Conservation (phyloP, 1,284 basidiomycete species). For the Inonotus hispidus region DNA sequence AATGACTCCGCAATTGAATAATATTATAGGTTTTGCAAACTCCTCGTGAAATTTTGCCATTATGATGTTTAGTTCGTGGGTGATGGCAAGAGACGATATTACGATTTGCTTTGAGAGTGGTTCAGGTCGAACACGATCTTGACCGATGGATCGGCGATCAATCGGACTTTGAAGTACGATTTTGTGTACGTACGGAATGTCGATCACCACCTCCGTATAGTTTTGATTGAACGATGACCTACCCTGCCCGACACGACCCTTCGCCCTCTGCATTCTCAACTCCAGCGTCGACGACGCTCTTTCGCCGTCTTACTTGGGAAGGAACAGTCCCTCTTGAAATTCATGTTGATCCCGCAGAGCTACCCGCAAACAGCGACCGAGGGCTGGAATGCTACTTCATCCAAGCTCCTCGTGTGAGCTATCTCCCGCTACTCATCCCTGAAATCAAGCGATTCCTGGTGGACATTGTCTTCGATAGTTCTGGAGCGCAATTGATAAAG, state of each 20-base stretch:
- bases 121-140: too few relatives aligned
- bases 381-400: constrained; percentile 82
- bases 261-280: constrained; percentile 41
- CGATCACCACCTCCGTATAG: background rate
- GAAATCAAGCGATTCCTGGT: constrained; percentile 82
- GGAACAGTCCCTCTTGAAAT: constrained; percentile 83
- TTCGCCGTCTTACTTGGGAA: constrained; percentile 78
- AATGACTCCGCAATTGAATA: too few relatives aligned
- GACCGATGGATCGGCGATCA: too few relatives aligned
- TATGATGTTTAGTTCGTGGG: too few relatives aligned
- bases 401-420: constrained; percentile 84
- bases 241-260: constrained; percentile 46
- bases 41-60: too few relatives aligned
- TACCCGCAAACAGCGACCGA: constrained; percentile 82
- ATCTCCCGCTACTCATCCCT: constrained; percentile 84
- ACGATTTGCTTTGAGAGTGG: too few relatives aligned
- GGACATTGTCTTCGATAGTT: constrained; percentile 85
- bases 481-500: constrained; percentile 61
- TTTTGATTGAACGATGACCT: constrained; percentile 4
- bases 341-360: constrained; percentile 76
- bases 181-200: background rate
- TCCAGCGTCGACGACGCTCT: constrained; percentile 62
- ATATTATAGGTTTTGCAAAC: too few relatives aligned
- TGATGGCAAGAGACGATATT: too few relatives aligned
- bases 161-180: background rate